Conservation (phyloP, 805 yeast genomes). For the Wickerhamiella sergipiensis region DNA sequence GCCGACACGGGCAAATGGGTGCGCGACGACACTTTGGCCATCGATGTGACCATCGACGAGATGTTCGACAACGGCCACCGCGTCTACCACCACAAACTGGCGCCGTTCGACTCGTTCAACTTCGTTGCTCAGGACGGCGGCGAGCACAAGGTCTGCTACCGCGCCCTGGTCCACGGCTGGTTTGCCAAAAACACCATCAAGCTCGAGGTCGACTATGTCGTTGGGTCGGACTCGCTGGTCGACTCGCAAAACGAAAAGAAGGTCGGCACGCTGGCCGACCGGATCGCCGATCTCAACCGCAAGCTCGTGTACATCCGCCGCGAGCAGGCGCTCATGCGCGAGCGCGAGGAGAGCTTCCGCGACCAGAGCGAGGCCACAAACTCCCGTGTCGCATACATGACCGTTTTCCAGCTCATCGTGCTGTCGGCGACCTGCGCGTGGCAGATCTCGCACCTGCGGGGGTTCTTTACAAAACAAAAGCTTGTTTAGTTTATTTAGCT, state of each 20-base stretch:
- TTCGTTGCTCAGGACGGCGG: constrained; percentile 77
- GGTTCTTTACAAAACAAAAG: constrained; percentile 79
- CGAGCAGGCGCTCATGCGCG: constrained; percentile 51
- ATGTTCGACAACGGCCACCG: constrained; percentile 73
- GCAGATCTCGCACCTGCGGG: constrained; percentile 65
- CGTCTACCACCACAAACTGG: constrained; percentile 54
- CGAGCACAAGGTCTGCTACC: constrained; percentile 72
- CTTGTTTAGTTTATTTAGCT: constrained; percentile 34
- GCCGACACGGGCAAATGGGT: constrained; percentile 36
- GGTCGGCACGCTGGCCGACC: constrained; percentile 38
- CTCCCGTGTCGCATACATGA: constrained; percentile 58
- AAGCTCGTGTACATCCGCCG: constrained; percentile 44
- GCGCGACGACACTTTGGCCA: constrained; percentile 37
- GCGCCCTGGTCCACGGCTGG: constrained; percentile 46
- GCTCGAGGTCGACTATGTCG: constrained; percentile 57
- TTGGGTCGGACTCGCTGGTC: constrained; percentile 44
- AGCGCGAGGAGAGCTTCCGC: constrained; percentile 62
- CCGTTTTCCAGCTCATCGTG: constrained; percentile 55
- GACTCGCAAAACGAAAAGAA: constrained; percentile 49
- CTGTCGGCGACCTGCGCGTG: constrained; percentile 56
- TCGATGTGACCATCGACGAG: constrained; percentile 64
- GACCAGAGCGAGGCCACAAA: constrained; percentile 68
- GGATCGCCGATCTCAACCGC: constrained; percentile 41
- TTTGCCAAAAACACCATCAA: constrained; percentile 47
- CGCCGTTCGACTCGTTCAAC: constrained; percentile 52